These are phyloP conservation scores for Myotisia sp. DNA, from an alignment of 2,329 filamentous ascomycete species.

Conservation along the genomic window DNA sequence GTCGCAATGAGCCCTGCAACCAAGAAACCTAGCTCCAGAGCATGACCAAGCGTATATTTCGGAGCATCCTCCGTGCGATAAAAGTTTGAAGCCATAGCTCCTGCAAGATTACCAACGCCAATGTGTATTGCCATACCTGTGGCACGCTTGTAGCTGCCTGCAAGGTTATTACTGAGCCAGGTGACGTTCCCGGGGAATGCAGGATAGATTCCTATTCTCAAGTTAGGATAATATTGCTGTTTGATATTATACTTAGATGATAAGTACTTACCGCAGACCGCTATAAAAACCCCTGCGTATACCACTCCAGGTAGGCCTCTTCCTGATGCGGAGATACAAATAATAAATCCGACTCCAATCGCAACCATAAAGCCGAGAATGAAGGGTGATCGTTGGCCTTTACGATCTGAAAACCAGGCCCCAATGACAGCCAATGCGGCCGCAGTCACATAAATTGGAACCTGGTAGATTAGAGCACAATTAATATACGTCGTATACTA, in stretches of 20 bases:
- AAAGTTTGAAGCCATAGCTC: conserved; percentile 56
- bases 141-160: conserved; percentile 42
- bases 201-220: conserved; percentile 29
- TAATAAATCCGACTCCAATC: conserved; percentile 45
- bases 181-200: conserved; percentile 35
- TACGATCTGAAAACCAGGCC: conserved; percentile 44
- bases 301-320: conserved; percentile 28
- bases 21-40: conserved; percentile 38
- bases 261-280: conserved; percentile 27
- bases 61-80: conserved; percentile 42
- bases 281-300: conserved; percentile 36
- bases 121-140: conserved; percentile 53
- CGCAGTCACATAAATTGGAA: conserved; percentile 29
- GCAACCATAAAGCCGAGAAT: conserved; percentile 40
- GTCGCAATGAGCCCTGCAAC: conserved; percentile 33
- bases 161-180: conserved; percentile 47
- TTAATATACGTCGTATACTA: too few species aligned
- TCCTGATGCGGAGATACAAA: conserved; percentile 28
- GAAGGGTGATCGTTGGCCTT: conserved; percentile 41
- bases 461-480: too few species aligned
- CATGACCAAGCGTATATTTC: conserved; percentile 38
- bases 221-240: not conserved
- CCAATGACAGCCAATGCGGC: conserved; percentile 26
- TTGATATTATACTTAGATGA: not conserved
- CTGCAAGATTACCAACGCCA: conserved; percentile 41